These are phyloP conservation scores for Chaetomium fimeti DNA, from an alignment of 495 filamentous ascomycete species.

Conservation along the genomic window DNA sequence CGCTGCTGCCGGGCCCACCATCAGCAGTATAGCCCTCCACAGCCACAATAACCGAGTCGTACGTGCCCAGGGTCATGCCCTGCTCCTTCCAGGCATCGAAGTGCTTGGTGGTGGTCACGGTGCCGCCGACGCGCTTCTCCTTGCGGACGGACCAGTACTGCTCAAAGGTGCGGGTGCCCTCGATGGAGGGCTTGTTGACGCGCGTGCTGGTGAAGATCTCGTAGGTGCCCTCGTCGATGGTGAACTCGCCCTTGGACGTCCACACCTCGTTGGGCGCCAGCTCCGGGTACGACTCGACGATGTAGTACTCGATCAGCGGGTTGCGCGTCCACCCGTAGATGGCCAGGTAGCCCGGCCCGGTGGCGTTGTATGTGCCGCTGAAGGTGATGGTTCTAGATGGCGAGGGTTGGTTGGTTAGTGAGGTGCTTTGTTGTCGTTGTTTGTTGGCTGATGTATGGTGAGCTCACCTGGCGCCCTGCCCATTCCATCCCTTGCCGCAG, in stretches of 20 bases:
- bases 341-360: conserved; percentile 60
- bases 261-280: conserved; percentile 53
- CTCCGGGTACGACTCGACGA: conserved; percentile 58
- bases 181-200: conserved; percentile 57
- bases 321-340: conserved; percentile 64
- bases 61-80: conserved; percentile 50
- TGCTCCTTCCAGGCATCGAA: conserved; percentile 56
- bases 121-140: conserved; percentile 54
- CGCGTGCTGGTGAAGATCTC: conserved; percentile 55
- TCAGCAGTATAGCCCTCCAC: conserved; percentile 55
- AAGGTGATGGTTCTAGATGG: conserved; percentile 52
- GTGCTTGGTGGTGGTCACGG: conserved; percentile 50
- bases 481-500: conserved; percentile 58
- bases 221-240: conserved; percentile 56
- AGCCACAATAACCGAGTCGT: conserved; percentile 58
- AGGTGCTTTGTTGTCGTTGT: neutral
- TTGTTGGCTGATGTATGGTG: neutral
- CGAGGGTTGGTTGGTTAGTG: neutral
- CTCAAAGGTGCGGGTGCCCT: conserved; percentile 59
- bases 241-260: conserved; percentile 55
- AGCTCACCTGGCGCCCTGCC: conserved; percentile 1
- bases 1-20: conserved; percentile 21
- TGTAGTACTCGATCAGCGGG: conserved; percentile 66
- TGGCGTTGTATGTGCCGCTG: conserved; percentile 53
- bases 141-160: conserved; percentile 64